Evolutionary conservation across 2,329 filamentous ascomycete species (phyloP), one percentile per base, ranked within the genome.

Genomic region (Aspergillus udagawae): DNA sequence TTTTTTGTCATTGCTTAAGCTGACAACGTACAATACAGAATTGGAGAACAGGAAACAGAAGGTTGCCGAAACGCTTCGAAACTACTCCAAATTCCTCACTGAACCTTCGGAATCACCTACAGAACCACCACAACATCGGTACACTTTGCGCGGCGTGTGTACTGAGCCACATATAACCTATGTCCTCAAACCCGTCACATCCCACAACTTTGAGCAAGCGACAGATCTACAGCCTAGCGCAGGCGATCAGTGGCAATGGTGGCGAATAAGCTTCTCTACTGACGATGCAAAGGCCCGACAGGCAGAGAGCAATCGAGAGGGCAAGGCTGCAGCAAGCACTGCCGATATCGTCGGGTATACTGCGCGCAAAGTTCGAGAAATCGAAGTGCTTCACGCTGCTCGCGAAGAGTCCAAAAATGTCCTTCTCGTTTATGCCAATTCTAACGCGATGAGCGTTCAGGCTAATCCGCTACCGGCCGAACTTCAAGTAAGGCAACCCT

Each of bases 371-470:
- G 76, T 83, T 23, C 73, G 75, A 3, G 79, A 83, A 56, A 73
- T 77, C 47, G 79, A 84, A 57, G 84, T 86, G 9, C 76, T 86
- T 52, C 72, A 78, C 62, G 75, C 83, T 61, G 80, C 81, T 53
- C 76, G 75, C 25, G 75, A 79, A 38, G 83, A 86, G 61, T 77
- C 78, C 53, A 76, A 71, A 32, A 78, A 75, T 8, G 82, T 80
- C 2, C 69, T 87, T 1, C 76, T 87, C 9, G 80, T 87, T 2
- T 87, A 87, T 66, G 84, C 83, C 21, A 84, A 79, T 63, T 78
- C 82, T 23, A 72, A 72, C 55, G 77, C 79, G 21, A 65, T 79
- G 55, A 67, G 66, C 25, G 69, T 71, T 50, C 61, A 65, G 48
- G 66, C 65, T 21, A 68, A 66, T 7, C 62, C 69, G 32, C 60